Evolutionary conservation across 495 filamentous ascomycete genomes (phyloP).

Genomic region (Aspergillus ostianus): DNA sequence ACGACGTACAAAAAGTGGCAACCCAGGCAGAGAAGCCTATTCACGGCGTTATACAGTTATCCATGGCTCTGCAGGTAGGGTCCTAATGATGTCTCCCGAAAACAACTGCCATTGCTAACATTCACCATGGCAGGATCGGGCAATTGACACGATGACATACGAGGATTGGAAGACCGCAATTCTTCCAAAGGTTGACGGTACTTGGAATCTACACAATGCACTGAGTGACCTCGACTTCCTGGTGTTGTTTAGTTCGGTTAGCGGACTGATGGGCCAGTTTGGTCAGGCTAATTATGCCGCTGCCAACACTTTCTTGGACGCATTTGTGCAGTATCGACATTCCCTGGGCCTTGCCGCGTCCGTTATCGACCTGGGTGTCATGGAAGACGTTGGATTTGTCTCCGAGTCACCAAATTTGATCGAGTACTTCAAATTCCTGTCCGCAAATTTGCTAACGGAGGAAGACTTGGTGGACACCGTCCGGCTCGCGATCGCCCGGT

Average conservation of each 20-base stretch:
- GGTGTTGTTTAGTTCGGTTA: not conserved
- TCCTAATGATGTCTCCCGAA: not conserved
- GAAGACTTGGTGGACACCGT: slow-evolving; percentile 1
- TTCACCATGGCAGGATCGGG: not conserved
- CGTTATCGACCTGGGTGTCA: not conserved
- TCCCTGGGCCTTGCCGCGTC: not conserved
- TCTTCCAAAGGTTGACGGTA: not conserved
- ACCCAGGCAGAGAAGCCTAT: not conserved
- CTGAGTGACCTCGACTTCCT: not conserved
- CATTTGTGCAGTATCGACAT: not conserved
- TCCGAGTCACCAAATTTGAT: not conserved
- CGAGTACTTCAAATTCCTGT: not conserved
- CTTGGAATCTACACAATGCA: not conserved
- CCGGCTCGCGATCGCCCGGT: not conserved
- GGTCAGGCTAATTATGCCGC: not conserved
- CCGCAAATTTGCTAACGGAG: not conserved
- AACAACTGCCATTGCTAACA: not conserved
- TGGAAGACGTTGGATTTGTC: not conserved
- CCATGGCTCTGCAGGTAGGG: not conserved
- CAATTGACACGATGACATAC: not conserved
- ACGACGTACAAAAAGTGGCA: not conserved
- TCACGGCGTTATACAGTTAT: not conserved
- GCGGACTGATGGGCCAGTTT: not conserved
- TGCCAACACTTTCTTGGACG: not conserved
- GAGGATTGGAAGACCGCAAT: not conserved